Conservation (phyloP, 1,284 basidiomycete genomes). For the Athelia sp. region DNA sequence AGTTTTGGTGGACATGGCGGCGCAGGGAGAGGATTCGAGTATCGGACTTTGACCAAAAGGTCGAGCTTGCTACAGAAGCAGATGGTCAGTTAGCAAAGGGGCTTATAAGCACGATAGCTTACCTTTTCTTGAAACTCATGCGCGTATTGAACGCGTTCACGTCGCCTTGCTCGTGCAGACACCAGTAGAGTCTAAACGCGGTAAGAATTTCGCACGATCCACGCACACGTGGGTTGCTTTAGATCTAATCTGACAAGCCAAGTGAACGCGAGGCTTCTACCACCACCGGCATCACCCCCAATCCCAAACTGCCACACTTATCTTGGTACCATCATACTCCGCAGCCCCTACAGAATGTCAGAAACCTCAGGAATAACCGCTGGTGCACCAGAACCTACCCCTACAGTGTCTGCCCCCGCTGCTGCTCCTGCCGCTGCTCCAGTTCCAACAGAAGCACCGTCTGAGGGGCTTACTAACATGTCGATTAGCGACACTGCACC, state of each 20-base stretch:
- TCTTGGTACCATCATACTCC: too few species aligned
- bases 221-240: neutral
- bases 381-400: too few species aligned
- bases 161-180: neutral
- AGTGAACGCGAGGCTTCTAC: too few species aligned
- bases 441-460: too few species aligned
- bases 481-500: neutral
- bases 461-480: neutral
- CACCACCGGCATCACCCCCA: too few species aligned
- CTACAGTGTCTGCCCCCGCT: too few species aligned
- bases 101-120: neutral
- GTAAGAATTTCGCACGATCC: neutral
- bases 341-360: too few species aligned
- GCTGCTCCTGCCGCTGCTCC: too few species aligned
- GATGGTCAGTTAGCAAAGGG: neutral
- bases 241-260: neutral
- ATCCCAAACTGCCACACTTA: too few species aligned
- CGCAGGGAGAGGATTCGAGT: conserved; percentile 86
- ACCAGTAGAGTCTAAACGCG: neutral
- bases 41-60: conserved; percentile 87
- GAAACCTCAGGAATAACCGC: too few species aligned
- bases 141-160: neutral
- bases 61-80: conserved; percentile 69
- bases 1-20: conserved; percentile 95
- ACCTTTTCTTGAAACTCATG: conserved; percentile 22